Conservation (phyloP, 306 rosid species). For the Cucumis melo region DNA sequence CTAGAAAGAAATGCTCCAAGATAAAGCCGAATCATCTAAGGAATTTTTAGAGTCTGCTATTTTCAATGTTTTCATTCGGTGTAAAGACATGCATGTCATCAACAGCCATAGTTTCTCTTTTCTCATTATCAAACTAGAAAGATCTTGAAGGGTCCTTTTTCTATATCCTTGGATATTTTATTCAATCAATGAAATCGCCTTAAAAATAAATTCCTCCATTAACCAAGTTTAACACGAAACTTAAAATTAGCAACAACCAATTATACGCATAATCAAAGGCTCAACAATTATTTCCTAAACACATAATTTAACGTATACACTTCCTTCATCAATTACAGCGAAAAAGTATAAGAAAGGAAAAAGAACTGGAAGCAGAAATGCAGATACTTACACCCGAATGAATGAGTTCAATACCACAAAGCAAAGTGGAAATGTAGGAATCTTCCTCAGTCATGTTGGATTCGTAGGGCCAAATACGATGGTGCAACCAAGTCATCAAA, state of each 20-base stretch:
- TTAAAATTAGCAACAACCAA: no score
- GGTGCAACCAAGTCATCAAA: slow-evolving; percentile 72
- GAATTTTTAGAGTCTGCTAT: no score
- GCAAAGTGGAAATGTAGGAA: slow-evolving; percentile 63
- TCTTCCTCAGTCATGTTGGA: slow-evolving; percentile 66
- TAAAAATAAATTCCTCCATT: no score
- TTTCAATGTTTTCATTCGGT: no score
- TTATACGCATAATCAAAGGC: background rate
- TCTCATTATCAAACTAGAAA: no score
- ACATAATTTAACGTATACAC: background rate
- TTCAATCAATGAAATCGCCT: no score
- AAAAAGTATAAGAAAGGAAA: background rate
- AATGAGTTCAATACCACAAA: slow-evolving; percentile 73
- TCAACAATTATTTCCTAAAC: background rate
- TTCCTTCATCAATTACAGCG: background rate
- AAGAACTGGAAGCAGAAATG: background rate
- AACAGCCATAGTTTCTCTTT: no score
- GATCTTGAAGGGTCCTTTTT: no score
- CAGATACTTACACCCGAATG: slow-evolving; percentile 47
- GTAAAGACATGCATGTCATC: no score
- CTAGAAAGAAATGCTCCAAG: no score
- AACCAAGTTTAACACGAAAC: background rate
- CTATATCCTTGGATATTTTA: no score
- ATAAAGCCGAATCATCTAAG: no score
- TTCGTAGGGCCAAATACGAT: slow-evolving; percentile 88